A percentile compares a stretch with the other conserved stretches of the same genome.
Evolutionary conservation across 768 basidiomycete genomes (phyloP).

Genomic region (Rubroboletus pulcherrimus): DNA sequence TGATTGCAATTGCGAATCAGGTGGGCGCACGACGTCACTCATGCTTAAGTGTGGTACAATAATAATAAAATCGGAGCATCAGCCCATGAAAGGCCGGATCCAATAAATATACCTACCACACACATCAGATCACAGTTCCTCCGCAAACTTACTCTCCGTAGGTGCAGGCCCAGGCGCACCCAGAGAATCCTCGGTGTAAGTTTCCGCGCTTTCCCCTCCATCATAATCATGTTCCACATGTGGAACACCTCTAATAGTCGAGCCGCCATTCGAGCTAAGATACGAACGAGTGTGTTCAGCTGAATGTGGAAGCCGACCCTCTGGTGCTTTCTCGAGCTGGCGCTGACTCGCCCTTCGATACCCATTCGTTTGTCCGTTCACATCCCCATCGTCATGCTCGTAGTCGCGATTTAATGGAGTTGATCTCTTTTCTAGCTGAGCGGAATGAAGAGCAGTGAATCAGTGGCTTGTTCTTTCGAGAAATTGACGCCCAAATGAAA

Average conservation of each 20-base stretch:
- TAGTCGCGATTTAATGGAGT: conserved; percentile 13
- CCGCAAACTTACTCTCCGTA: conserved; percentile 31
- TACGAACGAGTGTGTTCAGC: background rate
- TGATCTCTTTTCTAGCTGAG: conserved; percentile 46
- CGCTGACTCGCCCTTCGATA: conserved; percentile 52
- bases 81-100: background rate
- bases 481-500: background rate
- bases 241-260: conserved; percentile 9
- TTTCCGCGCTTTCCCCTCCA: conserved; percentile 1
- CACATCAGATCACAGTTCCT: conserved; percentile 17
- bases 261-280: conserved; percentile 4
- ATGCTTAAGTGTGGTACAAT: background rate
- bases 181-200: conserved; percentile 2
- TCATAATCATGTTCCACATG: conserved; percentile 11
- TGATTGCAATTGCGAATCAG: background rate
- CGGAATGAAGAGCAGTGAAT: conserved; percentile 5
- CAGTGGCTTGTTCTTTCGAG: background rate
- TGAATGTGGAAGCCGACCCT: conserved; percentile 42
- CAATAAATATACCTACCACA: background rate
- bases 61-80: background rate
- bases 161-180: conserved; percentile 30
- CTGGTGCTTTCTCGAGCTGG: conserved; percentile 72
- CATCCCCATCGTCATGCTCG: background rate
- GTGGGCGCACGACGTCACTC: too few species aligned
- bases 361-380: conserved; percentile 7